These are phyloP conservation scores for Candida sp. DNA, from an alignment of 1,139 yeast genomes.

Conservation along the genomic window DNA sequence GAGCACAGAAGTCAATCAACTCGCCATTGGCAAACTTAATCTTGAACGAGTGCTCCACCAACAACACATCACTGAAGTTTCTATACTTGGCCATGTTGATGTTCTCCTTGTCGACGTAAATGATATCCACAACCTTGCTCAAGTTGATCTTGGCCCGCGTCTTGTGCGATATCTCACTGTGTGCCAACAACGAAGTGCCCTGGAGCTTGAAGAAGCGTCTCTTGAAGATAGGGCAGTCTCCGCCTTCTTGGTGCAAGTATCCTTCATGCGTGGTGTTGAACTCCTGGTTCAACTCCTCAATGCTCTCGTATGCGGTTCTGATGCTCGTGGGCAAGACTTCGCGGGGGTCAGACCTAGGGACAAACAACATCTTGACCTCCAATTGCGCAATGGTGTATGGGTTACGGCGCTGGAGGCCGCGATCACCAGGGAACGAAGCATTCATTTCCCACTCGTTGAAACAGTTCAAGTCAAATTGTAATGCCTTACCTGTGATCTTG, in stretches of 20 bases:
- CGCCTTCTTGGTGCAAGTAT: constrained; percentile 77
- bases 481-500: constrained; percentile 56
- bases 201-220: constrained; percentile 63
- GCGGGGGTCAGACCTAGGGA: constrained; percentile 59
- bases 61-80: constrained; percentile 65
- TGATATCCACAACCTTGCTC: constrained; percentile 59
- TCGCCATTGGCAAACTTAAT: constrained; percentile 71
- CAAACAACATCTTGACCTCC: constrained; percentile 72
- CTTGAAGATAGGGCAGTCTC: constrained; percentile 69
- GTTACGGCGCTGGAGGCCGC: constrained; percentile 25
- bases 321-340: constrained; percentile 74
- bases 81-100: constrained; percentile 42
- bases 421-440: constrained; percentile 12
- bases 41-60: constrained; percentile 68
- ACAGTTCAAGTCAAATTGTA: constrained; percentile 60
- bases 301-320: constrained; percentile 56
- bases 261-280: constrained; percentile 53
- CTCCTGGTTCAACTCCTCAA: constrained; percentile 50
- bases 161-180: constrained; percentile 63
- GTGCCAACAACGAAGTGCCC: constrained; percentile 68
- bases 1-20: constrained; percentile 71
- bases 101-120: constrained; percentile 51
- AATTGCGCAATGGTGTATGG: constrained; percentile 73
- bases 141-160: constrained; percentile 72
- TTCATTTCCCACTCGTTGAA: constrained; percentile 82